A percentile compares a stretch with the other conserved stretches of the same genome.
These are phyloP conservation scores for Alopecurus myosuroides DNA, from an alignment of 176 grass and related monocot species.

Conservation along the genomic window DNA sequence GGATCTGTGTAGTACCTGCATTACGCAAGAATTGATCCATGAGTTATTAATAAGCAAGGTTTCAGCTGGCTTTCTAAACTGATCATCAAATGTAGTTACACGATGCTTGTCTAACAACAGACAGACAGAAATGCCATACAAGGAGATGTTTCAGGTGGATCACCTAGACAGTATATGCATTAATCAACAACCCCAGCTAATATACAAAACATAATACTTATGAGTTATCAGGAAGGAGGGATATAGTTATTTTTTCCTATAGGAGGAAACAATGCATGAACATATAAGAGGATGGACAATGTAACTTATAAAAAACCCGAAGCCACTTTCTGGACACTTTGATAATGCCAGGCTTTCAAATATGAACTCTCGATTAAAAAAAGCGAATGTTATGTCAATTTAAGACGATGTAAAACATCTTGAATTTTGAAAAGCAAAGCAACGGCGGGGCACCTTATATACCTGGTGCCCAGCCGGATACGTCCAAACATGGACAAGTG, in stretches of 20 bases:
- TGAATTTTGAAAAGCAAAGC: background rate
- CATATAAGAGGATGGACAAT: background rate
- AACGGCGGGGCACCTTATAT: no score
- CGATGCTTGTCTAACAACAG: background rate
- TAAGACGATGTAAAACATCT: background rate
- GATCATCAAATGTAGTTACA: background rate
- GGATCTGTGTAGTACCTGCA: constrained; percentile 93
- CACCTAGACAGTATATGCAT: background rate
- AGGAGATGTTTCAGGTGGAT: background rate
- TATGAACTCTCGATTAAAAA: background rate
- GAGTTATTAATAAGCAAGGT: background rate
- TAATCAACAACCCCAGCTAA: background rate
- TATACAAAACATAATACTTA: background rate
- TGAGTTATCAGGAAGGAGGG: background rate
- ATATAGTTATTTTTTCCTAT: background rate
- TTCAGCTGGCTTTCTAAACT: background rate
- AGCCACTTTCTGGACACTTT: background rate
- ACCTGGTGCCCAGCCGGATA: no score
- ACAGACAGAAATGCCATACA: background rate
- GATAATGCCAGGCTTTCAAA: background rate
- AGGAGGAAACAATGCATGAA: background rate
- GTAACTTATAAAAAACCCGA: background rate
- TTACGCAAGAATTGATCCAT: background rate
- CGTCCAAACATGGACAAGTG: no score
- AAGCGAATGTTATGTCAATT: background rate